These are phyloP conservation scores for Lipomyces spencermartinsiae DNA, from an alignment of 805 yeast genomes.

Conservation along the genomic window DNA sequence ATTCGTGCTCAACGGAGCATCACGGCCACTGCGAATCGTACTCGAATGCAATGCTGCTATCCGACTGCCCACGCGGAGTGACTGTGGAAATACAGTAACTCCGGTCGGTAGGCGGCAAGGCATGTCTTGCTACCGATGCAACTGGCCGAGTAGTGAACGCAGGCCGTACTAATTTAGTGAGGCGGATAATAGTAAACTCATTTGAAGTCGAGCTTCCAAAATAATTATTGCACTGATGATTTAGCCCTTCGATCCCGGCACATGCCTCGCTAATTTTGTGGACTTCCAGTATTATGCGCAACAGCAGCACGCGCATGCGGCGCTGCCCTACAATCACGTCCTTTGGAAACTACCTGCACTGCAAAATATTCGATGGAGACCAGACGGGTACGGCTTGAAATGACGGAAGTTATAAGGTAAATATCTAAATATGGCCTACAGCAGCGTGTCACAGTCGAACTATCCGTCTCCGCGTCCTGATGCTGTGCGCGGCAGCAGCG, in stretches of 20 bases:
- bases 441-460: background rate
- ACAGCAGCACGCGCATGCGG: background rate
- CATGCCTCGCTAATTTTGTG: background rate
- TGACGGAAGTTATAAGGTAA: background rate
- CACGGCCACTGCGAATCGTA: background rate
- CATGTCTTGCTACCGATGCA: background rate
- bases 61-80: background rate
- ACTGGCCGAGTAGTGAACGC: background rate
- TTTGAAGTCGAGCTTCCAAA: background rate
- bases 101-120: background rate
- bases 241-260: background rate
- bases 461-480: background rate
- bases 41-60: conserved; percentile 2
- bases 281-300: background rate
- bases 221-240: background rate
- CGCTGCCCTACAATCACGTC: background rate
- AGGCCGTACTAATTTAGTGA: background rate
- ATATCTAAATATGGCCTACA: background rate
- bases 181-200: too few relatives aligned
- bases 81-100: background rate
- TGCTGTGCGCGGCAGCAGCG: background rate
- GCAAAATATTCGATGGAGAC: background rate
- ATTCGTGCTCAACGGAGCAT: background rate
- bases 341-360: background rate
- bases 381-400: background rate